Base-by-base conservation (phyloP, 345 rosid genomes). In the Boechera divaricarpa region DNA sequence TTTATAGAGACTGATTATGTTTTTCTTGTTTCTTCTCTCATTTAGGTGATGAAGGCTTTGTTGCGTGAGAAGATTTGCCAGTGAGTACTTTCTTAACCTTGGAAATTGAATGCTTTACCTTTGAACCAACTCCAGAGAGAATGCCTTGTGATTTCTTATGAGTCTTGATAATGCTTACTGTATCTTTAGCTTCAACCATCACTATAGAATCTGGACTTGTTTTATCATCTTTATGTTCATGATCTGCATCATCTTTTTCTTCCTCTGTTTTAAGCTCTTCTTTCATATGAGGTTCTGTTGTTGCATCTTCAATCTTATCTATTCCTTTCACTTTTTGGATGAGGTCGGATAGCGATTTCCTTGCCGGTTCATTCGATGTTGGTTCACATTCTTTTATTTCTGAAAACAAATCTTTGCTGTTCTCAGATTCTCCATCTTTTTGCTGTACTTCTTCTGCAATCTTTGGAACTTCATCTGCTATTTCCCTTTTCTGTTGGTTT, bases 51-150 rank as follows among this genome's bases (percentile, higher is more conserved):
- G 73, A 76, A 48, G 88, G 78, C 83, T 90, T 90, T 35, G 78
- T 45, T 53, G 82, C 36, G 65, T 86, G 88, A 72, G 94, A 87
- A 70, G 98, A 91, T 80, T 89, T 90, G 0, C 98, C 92, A 1
- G 84, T 88, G 56, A 94, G 89, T 60, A 85, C 98, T 77, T 94
- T 94, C 89, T 85, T 94, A 48, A 94, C 98, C 80, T 90, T 94
- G 45, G 93, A 89, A 77, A 91, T 89, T 3, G 98, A 91, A 67
- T 90, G 89, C 79, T 94, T 94, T 21, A 94, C 97, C 83, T 87
- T 90, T 62, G 97, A 94, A 53, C 96, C 88, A 26, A 94, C 93
- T 2, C 91, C 93, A 51, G 96, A 87, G 61, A 94, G 86, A 78
- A 94, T 84, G 77, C 76, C 85, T 41, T 89, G 91, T 35, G 96